A percentile compares a stretch with the other conserved stretches of the same genome.
Evolutionary conservation across 2,329 filamentous ascomycete species (phyloP).

Genomic region (Sarocladiaceae sp.): DNA sequence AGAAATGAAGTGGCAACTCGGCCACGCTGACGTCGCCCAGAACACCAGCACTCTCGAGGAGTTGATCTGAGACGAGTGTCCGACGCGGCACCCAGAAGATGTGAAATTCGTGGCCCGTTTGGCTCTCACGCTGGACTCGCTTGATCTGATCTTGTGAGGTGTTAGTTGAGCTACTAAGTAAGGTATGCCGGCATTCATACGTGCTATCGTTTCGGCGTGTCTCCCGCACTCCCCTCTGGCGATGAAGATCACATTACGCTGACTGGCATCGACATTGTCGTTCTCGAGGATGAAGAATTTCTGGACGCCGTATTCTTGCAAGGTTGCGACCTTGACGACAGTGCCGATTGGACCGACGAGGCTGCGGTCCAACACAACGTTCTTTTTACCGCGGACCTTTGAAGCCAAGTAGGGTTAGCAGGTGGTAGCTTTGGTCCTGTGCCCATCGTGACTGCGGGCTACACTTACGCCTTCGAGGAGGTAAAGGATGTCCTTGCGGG

Average conservation of each 20-base stretch:
- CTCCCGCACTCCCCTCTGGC: slow-evolving; percentile 82
- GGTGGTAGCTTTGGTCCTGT: slow-evolving; percentile 10
- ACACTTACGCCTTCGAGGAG: slow-evolving; percentile 94
- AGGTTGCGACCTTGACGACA: slow-evolving; percentile 89
- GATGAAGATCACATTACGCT: slow-evolving; percentile 92
- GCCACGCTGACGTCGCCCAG: slow-evolving; percentile 85
- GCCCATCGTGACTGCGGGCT: no score
- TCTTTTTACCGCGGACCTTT: slow-evolving; percentile 98
- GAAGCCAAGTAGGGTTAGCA: slow-evolving; percentile 15
- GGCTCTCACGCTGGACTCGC: slow-evolving; percentile 77
- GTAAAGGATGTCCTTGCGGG: slow-evolving; percentile 81
- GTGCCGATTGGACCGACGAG: slow-evolving; percentile 84
- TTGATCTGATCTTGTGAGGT: slow-evolving; percentile 75
- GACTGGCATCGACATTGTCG: slow-evolving; percentile 86
- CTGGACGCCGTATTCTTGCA: slow-evolving; percentile 96
- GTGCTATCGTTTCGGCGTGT: slow-evolving; percentile 79
- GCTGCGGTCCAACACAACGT: slow-evolving; percentile 85
- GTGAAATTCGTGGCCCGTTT: slow-evolving; percentile 90
- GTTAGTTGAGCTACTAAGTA: slow-evolving; percentile 10
- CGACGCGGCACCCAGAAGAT: slow-evolving; percentile 94
- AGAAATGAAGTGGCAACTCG: slow-evolving; percentile 83
- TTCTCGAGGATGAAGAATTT: slow-evolving; percentile 97
- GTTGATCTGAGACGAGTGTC: slow-evolving; percentile 82
- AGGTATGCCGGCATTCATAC: slow-evolving; percentile 40
- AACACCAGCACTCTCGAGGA: slow-evolving; percentile 88